Conservation (phyloP, 2,329 filamentous ascomycete species). For the Seiridium unicorne region DNA sequence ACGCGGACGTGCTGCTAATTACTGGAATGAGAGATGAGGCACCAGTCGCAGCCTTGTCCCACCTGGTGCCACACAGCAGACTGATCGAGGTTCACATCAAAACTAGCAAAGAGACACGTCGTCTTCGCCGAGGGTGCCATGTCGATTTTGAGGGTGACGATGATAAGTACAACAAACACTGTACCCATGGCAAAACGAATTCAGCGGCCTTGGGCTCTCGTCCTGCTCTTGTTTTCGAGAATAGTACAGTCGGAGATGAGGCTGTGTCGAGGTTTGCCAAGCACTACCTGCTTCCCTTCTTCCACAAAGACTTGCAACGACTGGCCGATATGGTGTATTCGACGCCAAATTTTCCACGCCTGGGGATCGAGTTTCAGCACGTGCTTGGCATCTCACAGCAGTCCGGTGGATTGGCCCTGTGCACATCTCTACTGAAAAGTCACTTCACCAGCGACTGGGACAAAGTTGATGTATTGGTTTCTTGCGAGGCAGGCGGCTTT, state of each 20-base stretch:
- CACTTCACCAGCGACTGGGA: conserved; percentile 47
- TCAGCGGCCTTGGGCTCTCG: conserved; percentile 24
- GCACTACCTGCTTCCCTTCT: conserved; percentile 39
- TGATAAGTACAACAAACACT: conserved; percentile 15
- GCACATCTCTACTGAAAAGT: conserved; percentile 45
- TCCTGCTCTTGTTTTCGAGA: conserved; percentile 50
- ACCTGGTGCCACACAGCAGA: conserved; percentile 48
- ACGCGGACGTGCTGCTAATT: conserved; percentile 56
- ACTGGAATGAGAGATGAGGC: conserved; percentile 63
- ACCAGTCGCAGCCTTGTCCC: conserved; percentile 52
- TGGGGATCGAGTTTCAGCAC: conserved; percentile 54
- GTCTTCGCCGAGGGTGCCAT: conserved; percentile 31
- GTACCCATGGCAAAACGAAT: conserved; percentile 18
- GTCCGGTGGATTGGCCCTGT: conserved; percentile 47
- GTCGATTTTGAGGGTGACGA: conserved; percentile 8
- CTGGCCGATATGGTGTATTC: conserved; percentile 49
- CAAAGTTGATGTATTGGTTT: conserved; percentile 42
- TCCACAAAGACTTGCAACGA: conserved; percentile 42
- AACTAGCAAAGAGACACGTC: conserved; percentile 35
- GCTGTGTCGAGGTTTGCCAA: conserved; percentile 39
- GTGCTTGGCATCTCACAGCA: conserved; percentile 55
- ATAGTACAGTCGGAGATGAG: conserved; percentile 42
- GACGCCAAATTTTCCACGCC: conserved; percentile 47
- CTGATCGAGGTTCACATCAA: conserved; percentile 52
- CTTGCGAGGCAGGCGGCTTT: conserved; percentile 58